phyloP scores from a whole-genome alignment of 2,329 filamentous ascomycete genomes.

The Myotisia sp. region DNA sequence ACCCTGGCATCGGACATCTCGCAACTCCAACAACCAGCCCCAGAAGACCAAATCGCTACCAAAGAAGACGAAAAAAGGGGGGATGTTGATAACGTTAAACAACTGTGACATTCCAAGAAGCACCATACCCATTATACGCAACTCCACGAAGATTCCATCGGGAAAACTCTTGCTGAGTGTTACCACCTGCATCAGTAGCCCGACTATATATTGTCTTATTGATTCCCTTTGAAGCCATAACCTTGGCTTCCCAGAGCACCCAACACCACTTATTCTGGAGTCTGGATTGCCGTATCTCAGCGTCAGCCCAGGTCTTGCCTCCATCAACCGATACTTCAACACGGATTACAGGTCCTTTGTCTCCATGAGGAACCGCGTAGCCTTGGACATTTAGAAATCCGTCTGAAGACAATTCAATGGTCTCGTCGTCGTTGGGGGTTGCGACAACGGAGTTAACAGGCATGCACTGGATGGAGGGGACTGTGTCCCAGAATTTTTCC shows the following conservation, averaged over 20 bases:
- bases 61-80: not conserved
- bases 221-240: slow-evolving; percentile 27
- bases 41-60: not conserved
- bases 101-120: slow-evolving; percentile 37
- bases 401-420: slow-evolving; percentile 26
- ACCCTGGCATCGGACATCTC: too few species aligned
- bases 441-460: slow-evolving; percentile 43
- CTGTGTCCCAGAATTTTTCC: slow-evolving; percentile 38
- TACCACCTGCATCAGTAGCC: slow-evolving; percentile 40
- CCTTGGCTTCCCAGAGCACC: slow-evolving; percentile 39
- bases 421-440: slow-evolving; percentile 33
- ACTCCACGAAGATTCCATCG: slow-evolving; percentile 48
- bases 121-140: slow-evolving; percentile 47
- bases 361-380: slow-evolving; percentile 42
- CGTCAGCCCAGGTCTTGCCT: slow-evolving; percentile 38
- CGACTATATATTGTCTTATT: slow-evolving; percentile 37
- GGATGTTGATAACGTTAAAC: slow-evolving; percentile 7
- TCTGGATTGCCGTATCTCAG: slow-evolving; percentile 22
- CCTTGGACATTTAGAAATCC: slow-evolving; percentile 38
- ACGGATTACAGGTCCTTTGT: slow-evolving; percentile 37
- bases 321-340: slow-evolving; percentile 41
- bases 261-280: slow-evolving; percentile 39
- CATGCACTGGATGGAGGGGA: slow-evolving; percentile 41
- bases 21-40: too few species aligned
- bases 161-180: slow-evolving; percentile 35